phyloP scores from a whole-genome alignment of 306 rosid species.

The Gillenia trifoliata region DNA sequence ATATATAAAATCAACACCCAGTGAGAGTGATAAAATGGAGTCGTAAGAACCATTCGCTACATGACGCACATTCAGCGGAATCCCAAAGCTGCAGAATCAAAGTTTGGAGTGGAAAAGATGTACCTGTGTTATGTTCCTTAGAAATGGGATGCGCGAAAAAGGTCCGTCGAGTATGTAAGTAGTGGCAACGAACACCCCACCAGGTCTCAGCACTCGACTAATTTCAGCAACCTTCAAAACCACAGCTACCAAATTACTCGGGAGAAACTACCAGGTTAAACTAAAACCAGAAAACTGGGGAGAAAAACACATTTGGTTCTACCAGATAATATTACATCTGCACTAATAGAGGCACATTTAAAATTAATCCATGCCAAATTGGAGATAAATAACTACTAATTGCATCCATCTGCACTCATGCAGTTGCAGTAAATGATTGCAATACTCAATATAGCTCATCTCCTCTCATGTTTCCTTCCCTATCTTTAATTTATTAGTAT shows the following conservation, averaged over 20 bases:
- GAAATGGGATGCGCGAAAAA: slow-evolving; percentile 49
- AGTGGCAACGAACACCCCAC: slow-evolving; percentile 88
- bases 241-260: slow-evolving; percentile 6
- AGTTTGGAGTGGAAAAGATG: slow-evolving; percentile 2
- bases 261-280: background rate
- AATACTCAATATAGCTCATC: too few species aligned
- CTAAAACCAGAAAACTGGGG: background rate
- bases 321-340: background rate
- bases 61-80: background rate
- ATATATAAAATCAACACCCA: background rate
- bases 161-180: slow-evolving; percentile 73
- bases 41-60: background rate
- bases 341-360: too few species aligned
- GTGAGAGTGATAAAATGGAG: background rate
- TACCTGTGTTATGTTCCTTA: slow-evolving; percentile 56
- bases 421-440: too few species aligned
- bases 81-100: background rate
- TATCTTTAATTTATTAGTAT: too few species aligned
- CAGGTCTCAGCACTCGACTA: slow-evolving; percentile 79
- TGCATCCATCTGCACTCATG: too few species aligned
- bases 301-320: background rate
- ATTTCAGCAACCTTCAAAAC: slow-evolving; percentile 79
- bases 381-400: too few species aligned
- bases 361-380: too few species aligned
- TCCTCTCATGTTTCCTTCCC: too few species aligned